Evolutionary conservation across 2,329 filamentous ascomycete genomes (phyloP).

Genomic region (Xylariaceae sp.): DNA sequence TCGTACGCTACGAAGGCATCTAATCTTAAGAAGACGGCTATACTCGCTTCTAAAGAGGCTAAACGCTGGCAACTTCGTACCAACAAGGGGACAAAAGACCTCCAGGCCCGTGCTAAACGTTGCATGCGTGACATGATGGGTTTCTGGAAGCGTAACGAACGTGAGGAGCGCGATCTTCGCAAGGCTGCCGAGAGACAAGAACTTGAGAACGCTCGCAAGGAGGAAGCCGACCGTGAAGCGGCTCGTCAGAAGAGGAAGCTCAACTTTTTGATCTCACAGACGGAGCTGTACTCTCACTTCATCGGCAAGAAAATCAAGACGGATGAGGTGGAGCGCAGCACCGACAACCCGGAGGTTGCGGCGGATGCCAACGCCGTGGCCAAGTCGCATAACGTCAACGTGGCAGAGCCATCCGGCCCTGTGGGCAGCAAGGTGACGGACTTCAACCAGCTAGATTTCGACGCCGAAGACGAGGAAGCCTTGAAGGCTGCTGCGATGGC

Average conservation of each 20-base stretch:
- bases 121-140: conserved; percentile 99
- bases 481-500: conserved; percentile 85
- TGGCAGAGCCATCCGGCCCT: conserved; percentile 57
- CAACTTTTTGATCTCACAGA: conserved; percentile 99
- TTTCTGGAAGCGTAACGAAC: conserved; percentile 99
- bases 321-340: conserved; percentile 88
- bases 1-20: conserved; percentile 86
- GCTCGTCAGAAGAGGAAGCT: conserved; percentile 98
- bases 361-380: conserved; percentile 52
- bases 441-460: conserved; percentile 94
- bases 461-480: conserved; percentile 86
- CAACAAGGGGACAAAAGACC: conserved; percentile 98
- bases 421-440: conserved; percentile 77
- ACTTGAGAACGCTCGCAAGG: conserved; percentile 93
- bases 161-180: conserved; percentile 91
- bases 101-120: conserved; percentile 93
- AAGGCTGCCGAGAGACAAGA: conserved; percentile 95
- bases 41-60: conserved; percentile 94
- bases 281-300: conserved; percentile 98
- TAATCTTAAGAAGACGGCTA: conserved; percentile 97
- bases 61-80: conserved; percentile 96
- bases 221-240: conserved; percentile 95
- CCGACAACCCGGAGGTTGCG: conserved; percentile 75
- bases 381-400: conserved; percentile 47
- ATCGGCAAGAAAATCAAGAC: conserved; percentile 99